Evolutionary conservation across 805 yeast genomes (phyloP), one percentile per base, ranked within the genome.

Genomic region (Candida sithepensis): DNA sequence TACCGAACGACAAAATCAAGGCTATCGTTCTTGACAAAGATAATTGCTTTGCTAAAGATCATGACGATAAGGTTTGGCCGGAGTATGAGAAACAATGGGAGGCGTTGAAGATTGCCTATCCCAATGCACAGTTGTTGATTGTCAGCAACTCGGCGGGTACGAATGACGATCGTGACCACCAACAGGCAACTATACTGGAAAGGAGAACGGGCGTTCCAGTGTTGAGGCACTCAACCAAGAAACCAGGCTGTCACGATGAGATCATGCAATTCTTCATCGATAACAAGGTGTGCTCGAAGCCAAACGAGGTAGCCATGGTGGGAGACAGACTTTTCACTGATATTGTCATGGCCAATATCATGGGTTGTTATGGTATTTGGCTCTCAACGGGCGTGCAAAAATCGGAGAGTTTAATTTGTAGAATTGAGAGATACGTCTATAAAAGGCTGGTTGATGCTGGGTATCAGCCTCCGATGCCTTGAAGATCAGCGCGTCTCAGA

Each of bases 141-240:
- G 96, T 92, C 3, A 85, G 96, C 57, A 92, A 92, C 59, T 87
- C 96, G 0, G 97, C 98, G 0, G 99, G 99, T 0, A 86, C 96
- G 0, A 72, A 77, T 48, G 96, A 85, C 56, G 97, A 91, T 58
- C 58, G 55, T 0, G 73, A 70, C 30, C 75, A 79, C 47, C 50
- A 51, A 16, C 85, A 87, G 57, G 97, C 97, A 0, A 53, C 60
- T 19, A 56, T 69, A 6, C 65, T 91, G 10, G 95, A 90, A 59
- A 44, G 65, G 9, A 71, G 74, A 22, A 82, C 88, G 0, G 91
- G 92, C 0, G 85, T 86, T 0, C 68, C 78, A 0, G 92, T 88
- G 0, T 67, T 88, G 23, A 68, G 87, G 34, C 96, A 88, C 56
- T 59, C 82, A 0, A 81, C 85, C 1, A 88, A 88, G 67, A 88